Evolutionary conservation across 257 asterid species (phyloP), one percentile per base, ranked within the genome.

Genomic region (Solanum commersonii): DNA sequence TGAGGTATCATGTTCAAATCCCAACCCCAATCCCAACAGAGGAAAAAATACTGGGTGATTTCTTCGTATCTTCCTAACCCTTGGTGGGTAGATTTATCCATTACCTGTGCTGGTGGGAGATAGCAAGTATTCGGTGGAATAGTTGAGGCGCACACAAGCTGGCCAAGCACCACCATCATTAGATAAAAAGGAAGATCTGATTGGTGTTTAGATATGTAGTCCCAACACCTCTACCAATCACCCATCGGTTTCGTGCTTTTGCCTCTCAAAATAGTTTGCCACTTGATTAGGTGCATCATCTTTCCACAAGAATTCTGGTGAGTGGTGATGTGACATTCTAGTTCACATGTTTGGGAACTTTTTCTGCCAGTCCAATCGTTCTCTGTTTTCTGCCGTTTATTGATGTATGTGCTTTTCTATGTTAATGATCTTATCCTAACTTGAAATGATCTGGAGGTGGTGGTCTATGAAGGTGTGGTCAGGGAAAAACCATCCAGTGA

Each of bases 401-500:
- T 44, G 7, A 52, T 33, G 29, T 52, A 31, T 35, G 65, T 29
- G 65, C 38, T 87, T 82, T 37, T 77, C 88, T 74, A 65, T 73
- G 44, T 88, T 76, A 84, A 84, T 89, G 94, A 91, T 87, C 92
- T 94, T 87, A 82, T 31, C 84, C 78, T 88, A 87, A 83, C 87
- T 89, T 86, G 73, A 90, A 93, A 94, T 88, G 86, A 84, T 92
- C 74, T 94, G 94, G 93, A 96, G 98, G 99, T 97, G 93, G 99
- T 97, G 94, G 98, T 97, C 88, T 96, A 96, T 92, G 95, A 96
- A 94, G 99, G 98, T 92, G 56, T 68, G 86, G 88, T 97, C 91
- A 94, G 99, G 93, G 99, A 97, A 90, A 97, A 97, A 86, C 99
- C 99, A 86, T 94, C 98, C 74, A 91, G 92, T 92, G 90, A 91